A percentile compares a stretch with the other conserved stretches of the same genome.
Conservation (phyloP, 345 rosid genomes). For the Eucalyptus viminalis region DNA sequence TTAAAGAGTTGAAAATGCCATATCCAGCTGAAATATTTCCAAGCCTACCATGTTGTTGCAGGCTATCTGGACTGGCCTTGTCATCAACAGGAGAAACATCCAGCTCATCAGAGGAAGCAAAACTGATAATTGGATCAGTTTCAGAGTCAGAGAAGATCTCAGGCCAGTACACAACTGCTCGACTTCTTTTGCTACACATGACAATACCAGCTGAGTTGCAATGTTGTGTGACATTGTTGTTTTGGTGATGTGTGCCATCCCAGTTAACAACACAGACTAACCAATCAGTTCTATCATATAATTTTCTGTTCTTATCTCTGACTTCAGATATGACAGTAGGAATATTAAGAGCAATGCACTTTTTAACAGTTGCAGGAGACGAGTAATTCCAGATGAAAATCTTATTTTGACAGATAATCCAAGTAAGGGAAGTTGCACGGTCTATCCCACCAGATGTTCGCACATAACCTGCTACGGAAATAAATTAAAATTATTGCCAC, state of each 20-base stretch:
- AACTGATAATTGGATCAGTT: slow-evolving; percentile 22
- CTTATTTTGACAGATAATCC: slow-evolving; percentile 61
- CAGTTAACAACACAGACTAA: slow-evolving; percentile 55
- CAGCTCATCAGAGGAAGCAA: slow-evolving; percentile 26
- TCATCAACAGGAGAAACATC: slow-evolving; percentile 21
- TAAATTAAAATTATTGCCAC: background rate
- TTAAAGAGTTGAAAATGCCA: slow-evolving; percentile 50
- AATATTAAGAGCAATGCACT: slow-evolving; percentile 49
- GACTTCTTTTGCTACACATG: slow-evolving; percentile 50
- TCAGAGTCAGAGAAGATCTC: slow-evolving; percentile 40
- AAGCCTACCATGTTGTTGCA: slow-evolving; percentile 8
- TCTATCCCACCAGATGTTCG: slow-evolving; percentile 77
- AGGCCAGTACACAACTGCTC: slow-evolving; percentile 62
- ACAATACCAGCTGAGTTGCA: slow-evolving; percentile 39
- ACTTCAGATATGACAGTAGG: slow-evolving; percentile 27
- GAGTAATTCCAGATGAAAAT: slow-evolving; percentile 73
- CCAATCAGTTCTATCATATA: slow-evolving; percentile 36
- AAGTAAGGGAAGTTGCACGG: slow-evolving; percentile 53
- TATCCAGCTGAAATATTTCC: slow-evolving; percentile 18
- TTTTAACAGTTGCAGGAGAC: slow-evolving; percentile 29
- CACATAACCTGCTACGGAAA: slow-evolving; percentile 32
- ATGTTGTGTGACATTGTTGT: slow-evolving; percentile 18
- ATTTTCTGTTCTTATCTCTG: slow-evolving; percentile 8
- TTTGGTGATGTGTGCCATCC: slow-evolving; percentile 22
- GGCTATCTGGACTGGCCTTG: slow-evolving; percentile 18